phyloP scores from a whole-genome alignment of 495 filamentous ascomycete genomes.

The Neohortaea acidophila region DNA sequence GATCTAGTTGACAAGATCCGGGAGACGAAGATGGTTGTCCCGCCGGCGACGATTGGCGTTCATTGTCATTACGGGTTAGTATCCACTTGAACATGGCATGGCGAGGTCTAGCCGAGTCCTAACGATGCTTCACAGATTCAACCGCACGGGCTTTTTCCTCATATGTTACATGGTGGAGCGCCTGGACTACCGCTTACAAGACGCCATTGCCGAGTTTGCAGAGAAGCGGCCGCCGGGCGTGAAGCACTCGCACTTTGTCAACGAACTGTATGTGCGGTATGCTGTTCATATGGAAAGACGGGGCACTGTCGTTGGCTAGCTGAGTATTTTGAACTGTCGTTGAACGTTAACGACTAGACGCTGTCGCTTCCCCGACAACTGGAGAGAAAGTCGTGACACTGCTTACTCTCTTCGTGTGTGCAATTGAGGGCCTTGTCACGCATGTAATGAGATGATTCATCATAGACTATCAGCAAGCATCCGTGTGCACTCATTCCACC shows the following conservation, averaged over 20 bases:
- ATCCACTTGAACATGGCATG: constrained; percentile 30
- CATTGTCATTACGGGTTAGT: constrained; percentile 95
- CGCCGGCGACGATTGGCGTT: constrained; percentile 50
- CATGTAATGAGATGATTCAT: no score
- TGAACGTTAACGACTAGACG: no score
- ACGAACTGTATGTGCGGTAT: constrained; percentile 72
- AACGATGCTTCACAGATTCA: no score
- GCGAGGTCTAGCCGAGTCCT: neutral
- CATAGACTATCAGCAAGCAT: no score
- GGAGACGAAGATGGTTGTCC: constrained; percentile 14
- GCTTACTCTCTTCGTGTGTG: no score
- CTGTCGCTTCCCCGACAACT: no score
- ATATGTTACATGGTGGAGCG: constrained; percentile 83
- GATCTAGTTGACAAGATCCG: constrained; percentile 50
- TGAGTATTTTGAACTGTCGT: no score
- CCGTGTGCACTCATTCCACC: no score
- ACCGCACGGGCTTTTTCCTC: constrained; percentile 80
- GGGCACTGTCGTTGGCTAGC: constrained; percentile 5
- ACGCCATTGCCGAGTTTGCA: constrained; percentile 71
- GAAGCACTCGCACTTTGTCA: constrained; percentile 75
- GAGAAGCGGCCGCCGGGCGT: constrained; percentile 64
- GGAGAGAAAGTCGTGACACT: no score
- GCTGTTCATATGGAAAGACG: constrained; percentile 24
- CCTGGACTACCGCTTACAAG: constrained; percentile 52
- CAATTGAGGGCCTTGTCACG: no score